These are phyloP conservation scores for Yarrowia sp. DNA, from an alignment of 805 yeast genomes.

Conservation along the genomic window DNA sequence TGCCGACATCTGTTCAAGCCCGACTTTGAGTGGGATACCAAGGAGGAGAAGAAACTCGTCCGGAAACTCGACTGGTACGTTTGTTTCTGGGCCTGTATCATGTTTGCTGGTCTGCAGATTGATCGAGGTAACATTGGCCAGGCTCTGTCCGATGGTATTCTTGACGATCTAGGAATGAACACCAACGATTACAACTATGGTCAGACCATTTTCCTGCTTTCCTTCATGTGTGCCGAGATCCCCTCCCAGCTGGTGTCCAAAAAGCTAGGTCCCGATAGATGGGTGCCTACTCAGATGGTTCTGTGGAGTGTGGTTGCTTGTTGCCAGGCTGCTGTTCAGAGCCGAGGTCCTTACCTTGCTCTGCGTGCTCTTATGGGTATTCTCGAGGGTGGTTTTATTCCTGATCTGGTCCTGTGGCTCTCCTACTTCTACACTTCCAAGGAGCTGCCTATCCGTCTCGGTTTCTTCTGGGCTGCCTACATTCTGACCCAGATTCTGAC, in stretches of 20 bases:
- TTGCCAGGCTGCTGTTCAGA: constrained; percentile 57
- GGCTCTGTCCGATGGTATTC: constrained; percentile 64
- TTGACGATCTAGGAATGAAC: constrained; percentile 59
- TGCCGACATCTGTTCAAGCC: constrained; percentile 65
- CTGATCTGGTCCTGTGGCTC: constrained; percentile 68
- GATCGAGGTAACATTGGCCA: constrained; percentile 66
- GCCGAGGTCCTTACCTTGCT: constrained; percentile 55
- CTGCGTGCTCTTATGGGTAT: constrained; percentile 62
- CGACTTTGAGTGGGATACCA: constrained; percentile 59
- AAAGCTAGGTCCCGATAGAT: constrained; percentile 66
- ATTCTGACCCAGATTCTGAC: constrained; percentile 57
- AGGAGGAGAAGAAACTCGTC: constrained; percentile 59
- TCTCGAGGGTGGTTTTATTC: constrained; percentile 75
- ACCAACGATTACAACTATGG: constrained; percentile 68
- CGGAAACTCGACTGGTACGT: constrained; percentile 64
- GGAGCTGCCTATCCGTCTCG: constrained; percentile 65
- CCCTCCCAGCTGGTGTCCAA: constrained; percentile 74
- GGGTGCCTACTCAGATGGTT: constrained; percentile 67
- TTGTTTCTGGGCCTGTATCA: constrained; percentile 62
- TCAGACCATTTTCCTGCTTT: constrained; percentile 60
- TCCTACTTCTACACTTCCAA: constrained; percentile 67
- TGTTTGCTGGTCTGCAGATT: constrained; percentile 65
- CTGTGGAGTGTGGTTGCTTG: constrained; percentile 66
- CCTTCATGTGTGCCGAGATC: constrained; percentile 65
- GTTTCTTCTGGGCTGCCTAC: constrained; percentile 66